Evolutionary conservation across 2,329 filamentous ascomycete genomes (phyloP).

Genomic region (Neonectria coccinea): DNA sequence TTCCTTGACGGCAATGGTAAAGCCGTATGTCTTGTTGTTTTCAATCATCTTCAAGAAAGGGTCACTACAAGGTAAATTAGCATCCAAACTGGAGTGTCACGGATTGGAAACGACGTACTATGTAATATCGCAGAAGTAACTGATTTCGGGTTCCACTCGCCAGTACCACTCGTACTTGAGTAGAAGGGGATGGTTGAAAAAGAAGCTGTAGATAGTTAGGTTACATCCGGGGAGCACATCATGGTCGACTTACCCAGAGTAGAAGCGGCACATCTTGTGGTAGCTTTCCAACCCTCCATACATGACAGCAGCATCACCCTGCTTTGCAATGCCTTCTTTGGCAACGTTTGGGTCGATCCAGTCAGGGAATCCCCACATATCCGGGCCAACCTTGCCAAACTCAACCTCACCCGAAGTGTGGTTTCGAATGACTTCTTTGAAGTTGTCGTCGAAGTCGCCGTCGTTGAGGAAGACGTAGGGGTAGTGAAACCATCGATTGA

Average conservation of each 20-base stretch:
- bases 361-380: conserved; percentile 96
- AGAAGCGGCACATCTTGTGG: conserved; percentile 99
- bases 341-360: conserved; percentile 96
- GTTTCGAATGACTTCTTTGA: conserved; percentile 88
- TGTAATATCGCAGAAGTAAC: conserved; percentile 99
- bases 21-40: conserved; percentile 96
- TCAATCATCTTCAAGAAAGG: conserved; percentile 96
- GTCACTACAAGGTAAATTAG: conserved; percentile 68
- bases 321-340: conserved; percentile 95
- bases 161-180: conserved; percentile 99
- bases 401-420: conserved; percentile 91
- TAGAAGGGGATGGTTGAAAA: conserved; percentile 95
- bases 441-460: conserved; percentile 93
- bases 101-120: conserved; percentile 69
- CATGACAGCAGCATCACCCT: conserved; percentile 98
- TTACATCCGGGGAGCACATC: neutral
- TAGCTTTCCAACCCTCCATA: conserved; percentile 99
- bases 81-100: neutral
- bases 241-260: conserved; percentile 80
- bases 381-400: conserved; percentile 90
- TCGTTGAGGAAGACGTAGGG: conserved; percentile 99
- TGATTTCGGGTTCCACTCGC: conserved; percentile 98
- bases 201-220: conserved; percentile 70
- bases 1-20: conserved; percentile 98
- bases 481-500: conserved; percentile 99